phyloP scores from a whole-genome alignment of 148 eudicot species.

The Selenicereus undatus region DNA sequence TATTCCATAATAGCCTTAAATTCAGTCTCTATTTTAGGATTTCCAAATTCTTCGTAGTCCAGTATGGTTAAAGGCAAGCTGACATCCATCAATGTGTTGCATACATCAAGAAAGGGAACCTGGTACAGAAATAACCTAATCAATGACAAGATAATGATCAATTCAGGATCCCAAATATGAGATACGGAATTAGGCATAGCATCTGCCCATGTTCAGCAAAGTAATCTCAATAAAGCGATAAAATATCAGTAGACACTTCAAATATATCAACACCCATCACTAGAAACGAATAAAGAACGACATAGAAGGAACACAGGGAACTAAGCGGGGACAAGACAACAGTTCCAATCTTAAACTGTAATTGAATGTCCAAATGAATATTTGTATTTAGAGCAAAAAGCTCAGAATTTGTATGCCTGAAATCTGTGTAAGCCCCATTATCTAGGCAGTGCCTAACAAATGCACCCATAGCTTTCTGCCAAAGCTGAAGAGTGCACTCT shows the following conservation, averaged over 20 bases:
- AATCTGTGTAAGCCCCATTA: too few relatives aligned
- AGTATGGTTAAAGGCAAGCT: constrained; percentile 76
- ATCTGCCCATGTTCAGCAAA: neutral
- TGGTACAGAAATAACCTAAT: constrained; percentile 27
- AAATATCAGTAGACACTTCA: neutral
- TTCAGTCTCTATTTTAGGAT: constrained; percentile 59
- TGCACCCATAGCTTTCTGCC: too few relatives aligned
- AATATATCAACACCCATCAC: neutral
- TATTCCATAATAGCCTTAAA: constrained; percentile 57
- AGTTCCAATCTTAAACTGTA: neutral
- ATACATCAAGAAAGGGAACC: constrained; percentile 94
- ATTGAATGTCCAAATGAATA: neutral
- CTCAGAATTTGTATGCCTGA: neutral
- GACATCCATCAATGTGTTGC: constrained; percentile 86
- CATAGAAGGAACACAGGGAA: neutral
- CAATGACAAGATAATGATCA: neutral
- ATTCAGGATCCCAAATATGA: neutral
- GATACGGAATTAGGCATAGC: neutral
- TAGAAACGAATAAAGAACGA: neutral
- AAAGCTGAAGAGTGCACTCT: too few relatives aligned
- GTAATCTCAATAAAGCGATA: neutral
- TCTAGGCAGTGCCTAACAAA: too few relatives aligned
- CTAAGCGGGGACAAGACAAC: neutral
- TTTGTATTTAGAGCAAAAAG: neutral
- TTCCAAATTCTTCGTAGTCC: constrained; percentile 97